Evolutionary conservation across 371 early-diverging fungal species (phyloP), one percentile per base, ranked within the genome.

Genomic region (Syncephalastrum contaminatum): DNA sequence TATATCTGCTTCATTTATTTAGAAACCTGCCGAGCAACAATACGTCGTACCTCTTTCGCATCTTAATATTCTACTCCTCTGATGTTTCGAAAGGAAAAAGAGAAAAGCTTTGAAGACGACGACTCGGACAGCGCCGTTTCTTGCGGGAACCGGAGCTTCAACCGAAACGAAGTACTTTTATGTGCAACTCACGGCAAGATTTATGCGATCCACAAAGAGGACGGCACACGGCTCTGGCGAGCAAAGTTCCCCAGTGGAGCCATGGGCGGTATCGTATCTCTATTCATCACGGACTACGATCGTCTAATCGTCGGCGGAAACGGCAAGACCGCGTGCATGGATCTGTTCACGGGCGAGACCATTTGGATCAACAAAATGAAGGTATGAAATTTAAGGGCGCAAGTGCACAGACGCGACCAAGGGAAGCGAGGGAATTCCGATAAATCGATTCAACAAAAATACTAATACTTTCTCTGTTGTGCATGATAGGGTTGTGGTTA

Each of bases 131-230:
- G 25, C 18, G 19, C 18, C 13, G 30, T 14, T 0, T 48, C 49
- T 18, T 13, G 18, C 20, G 13, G 36, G 16, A 18, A 50, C 3
- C 53, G 53, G 5, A 52, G 47, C 10, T 59, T 59, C 43, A 39
- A 40, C 4, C 60, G 69, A 6, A 47, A 68, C 27, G 68, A 70
- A 54, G 60, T 70, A 12, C 45, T 73, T 27, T 36, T 70, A 16
- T 67, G 67, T 24, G 63, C 74, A 0, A 66, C 70, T 5, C 56
- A 66, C 40, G 70, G 74, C 43, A 67, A 65, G n/a, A 62, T 70
- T 8, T 73, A 70, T 59, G 70, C 66, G 16, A 19, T 73, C 15
- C 66, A 62, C 53, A 73, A 73, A 21, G 51, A 46, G 4, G 52
- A 56, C 49, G 74, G 74, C 7, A 40, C n/a, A 22, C 58, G 65